Evolutionary conservation across 2,329 filamentous ascomycete species (phyloP).

Genomic region (Penicillium fuscoglaucum): DNA sequence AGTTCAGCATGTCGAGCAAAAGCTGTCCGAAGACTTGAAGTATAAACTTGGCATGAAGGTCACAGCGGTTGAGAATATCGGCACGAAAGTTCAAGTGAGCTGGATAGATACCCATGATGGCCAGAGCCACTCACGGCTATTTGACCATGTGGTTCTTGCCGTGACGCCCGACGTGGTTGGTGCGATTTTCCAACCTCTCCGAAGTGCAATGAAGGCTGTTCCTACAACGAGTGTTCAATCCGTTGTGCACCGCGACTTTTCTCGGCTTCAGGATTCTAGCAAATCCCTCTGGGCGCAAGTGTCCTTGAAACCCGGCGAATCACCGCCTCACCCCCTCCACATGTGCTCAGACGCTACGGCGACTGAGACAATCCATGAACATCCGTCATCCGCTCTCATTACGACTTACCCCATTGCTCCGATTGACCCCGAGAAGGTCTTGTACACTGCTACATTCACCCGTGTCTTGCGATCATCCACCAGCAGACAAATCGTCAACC

Average conservation of each 20-base stretch:
- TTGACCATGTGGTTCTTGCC: slow-evolving; percentile 56
- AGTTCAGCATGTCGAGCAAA: slow-evolving; percentile 52
- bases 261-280: slow-evolving; percentile 12
- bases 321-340: slow-evolving; percentile 7
- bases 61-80: slow-evolving; percentile 22
- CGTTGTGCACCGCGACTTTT: slow-evolving; percentile 40
- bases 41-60: slow-evolving; percentile 42
- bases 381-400: slow-evolving; percentile 9
- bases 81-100: slow-evolving; percentile 20
- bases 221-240: slow-evolving; percentile 43
- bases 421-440: slow-evolving; percentile 8
- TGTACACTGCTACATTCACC: slow-evolving; percentile 12
- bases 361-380: slow-evolving; percentile 10
- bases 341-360: slow-evolving; percentile 6
- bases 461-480: slow-evolving; percentile 10
- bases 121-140: slow-evolving; percentile 37
- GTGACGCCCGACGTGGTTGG: slow-evolving; percentile 55
- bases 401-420: slow-evolving; percentile 8
- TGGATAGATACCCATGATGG: slow-evolving; percentile 17
- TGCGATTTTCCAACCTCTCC: slow-evolving; percentile 49
- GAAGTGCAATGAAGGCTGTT: slow-evolving; percentile 15
- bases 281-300: slow-evolving; percentile 9
- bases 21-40: slow-evolving; percentile 45
- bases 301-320: background rate
- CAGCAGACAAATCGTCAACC: slow-evolving; percentile 11